Conservation (phyloP, 345 rosid genomes). For the Gossypium anomalum region DNA sequence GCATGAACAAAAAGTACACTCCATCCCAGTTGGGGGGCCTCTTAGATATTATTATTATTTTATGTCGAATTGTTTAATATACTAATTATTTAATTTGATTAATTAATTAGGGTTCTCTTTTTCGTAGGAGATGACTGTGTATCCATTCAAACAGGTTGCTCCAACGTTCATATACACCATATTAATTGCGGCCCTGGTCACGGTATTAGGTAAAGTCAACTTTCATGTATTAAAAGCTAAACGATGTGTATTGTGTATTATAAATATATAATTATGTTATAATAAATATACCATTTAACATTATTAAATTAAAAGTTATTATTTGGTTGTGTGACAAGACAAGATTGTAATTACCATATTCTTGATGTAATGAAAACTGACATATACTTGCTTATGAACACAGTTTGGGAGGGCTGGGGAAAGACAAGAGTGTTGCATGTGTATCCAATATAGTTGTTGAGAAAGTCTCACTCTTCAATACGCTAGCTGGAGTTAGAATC, state of each 20-base stretch:
- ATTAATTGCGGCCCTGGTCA: constrained; percentile 90
- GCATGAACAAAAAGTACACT: constrained; percentile 32
- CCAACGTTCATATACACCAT: constrained; percentile 67
- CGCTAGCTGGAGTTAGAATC: constrained; percentile 72
- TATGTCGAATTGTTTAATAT: neutral
- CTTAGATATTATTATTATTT: neutral
- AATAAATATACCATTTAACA: too few relatives aligned
- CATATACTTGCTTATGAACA: neutral
- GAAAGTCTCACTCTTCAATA: constrained; percentile 43
- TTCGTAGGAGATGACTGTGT: constrained; percentile 83
- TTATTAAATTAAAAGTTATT: too few relatives aligned
- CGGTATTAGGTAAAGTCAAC: constrained; percentile 61
- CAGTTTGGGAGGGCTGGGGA: constrained; percentile 83
- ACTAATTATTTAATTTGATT: neutral
- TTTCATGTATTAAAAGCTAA: neutral
- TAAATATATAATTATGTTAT: too few relatives aligned
- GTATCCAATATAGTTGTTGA: constrained; percentile 66
- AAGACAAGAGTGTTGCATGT: constrained; percentile 64
- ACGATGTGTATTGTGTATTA: too few relatives aligned
- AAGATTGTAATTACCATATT: neutral
- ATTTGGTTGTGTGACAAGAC: too few relatives aligned
- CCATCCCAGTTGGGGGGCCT: neutral
- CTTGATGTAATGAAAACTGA: neutral
- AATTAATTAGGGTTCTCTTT: neutral
- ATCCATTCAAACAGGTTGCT: constrained; percentile 86